A percentile compares a stretch with the other conserved stretches of the same genome.
phyloP scores from a whole-genome alignment of 768 basidiomycete genomes.

The Mycena amicta region DNA sequence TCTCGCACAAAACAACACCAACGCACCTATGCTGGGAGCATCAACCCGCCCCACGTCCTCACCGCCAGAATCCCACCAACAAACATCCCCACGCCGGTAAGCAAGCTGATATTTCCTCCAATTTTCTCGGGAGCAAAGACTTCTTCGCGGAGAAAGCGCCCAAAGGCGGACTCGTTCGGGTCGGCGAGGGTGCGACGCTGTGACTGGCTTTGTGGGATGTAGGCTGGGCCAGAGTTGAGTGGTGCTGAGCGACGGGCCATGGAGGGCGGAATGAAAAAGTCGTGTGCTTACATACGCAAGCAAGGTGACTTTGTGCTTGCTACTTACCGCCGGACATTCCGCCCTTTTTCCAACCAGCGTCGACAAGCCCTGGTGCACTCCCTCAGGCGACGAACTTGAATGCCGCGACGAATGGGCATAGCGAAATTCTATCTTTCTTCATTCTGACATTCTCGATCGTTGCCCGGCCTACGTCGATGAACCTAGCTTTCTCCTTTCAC shows the following conservation, averaged over 20 bases:
- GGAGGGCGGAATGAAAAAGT: not conserved
- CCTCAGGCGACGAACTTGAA: too few relatives aligned
- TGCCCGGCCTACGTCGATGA: too few relatives aligned
- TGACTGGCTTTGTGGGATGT: constrained; percentile 52
- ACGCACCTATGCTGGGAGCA: constrained; percentile 60
- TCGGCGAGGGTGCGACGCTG: constrained; percentile 47
- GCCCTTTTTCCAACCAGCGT: too few relatives aligned
- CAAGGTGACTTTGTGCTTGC: too few relatives aligned
- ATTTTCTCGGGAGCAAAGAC: constrained; percentile 74
- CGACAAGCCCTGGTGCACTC: too few relatives aligned
- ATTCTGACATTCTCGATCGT: too few relatives aligned
- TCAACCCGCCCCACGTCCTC: constrained; percentile 77
- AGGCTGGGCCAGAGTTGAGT: constrained; percentile 53
- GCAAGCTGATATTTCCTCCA: constrained; percentile 71
- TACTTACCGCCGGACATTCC: too few relatives aligned
- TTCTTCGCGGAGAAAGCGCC: constrained; percentile 62
- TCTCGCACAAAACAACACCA: too few relatives aligned
- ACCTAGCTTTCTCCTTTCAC: too few relatives aligned
- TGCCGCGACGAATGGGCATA: too few relatives aligned
- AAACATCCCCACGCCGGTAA: constrained; percentile 68
- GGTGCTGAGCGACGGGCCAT: constrained; percentile 77
- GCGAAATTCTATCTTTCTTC: too few relatives aligned
- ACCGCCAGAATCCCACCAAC: constrained; percentile 69
- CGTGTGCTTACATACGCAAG: too few relatives aligned
- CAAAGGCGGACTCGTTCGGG: constrained; percentile 65